Conservation (phyloP, 805 yeast genomes). For the Sugiyamaella qingdaonensis region DNA sequence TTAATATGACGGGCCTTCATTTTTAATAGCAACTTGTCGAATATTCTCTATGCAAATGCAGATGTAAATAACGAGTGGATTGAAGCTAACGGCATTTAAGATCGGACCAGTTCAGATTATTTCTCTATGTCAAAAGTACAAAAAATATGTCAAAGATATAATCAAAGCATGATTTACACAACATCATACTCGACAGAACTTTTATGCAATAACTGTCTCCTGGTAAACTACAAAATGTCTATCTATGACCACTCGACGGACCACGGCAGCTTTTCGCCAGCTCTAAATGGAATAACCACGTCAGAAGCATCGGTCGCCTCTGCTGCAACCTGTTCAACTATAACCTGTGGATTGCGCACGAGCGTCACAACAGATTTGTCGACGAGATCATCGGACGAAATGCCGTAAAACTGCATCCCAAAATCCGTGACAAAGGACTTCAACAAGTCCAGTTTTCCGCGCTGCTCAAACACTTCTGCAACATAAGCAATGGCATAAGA, state of each 20-base stretch:
- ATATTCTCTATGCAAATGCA: no score
- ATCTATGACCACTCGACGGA: conserved; percentile 58
- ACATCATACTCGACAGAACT: no score
- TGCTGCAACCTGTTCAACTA: conserved; percentile 31
- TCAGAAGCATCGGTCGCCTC: conserved; percentile 37
- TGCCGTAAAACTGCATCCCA: conserved; percentile 67
- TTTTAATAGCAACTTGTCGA: no score
- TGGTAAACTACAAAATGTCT: no score
- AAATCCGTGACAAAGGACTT: conserved; percentile 69
- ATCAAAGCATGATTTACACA: no score
- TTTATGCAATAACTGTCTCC: no score
- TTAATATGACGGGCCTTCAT: no score
- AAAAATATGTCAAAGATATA: no score
- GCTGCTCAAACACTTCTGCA: conserved; percentile 77
- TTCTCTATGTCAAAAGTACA: no score
- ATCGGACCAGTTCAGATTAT: no score
- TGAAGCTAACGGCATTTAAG: no score
- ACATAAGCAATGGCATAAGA: conserved; percentile 74
- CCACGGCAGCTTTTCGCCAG: conserved; percentile 75
- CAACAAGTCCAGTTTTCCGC: conserved; percentile 59
- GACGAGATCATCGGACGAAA: conserved; percentile 44
- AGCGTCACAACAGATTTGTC: conserved; percentile 41
- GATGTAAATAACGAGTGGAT: no score
- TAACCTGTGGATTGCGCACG: conserved; percentile 45
- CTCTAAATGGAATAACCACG: conserved; percentile 77